Conservation (phyloP, 805 yeast genomes). For the Komagataella kurtzmanii region DNA sequence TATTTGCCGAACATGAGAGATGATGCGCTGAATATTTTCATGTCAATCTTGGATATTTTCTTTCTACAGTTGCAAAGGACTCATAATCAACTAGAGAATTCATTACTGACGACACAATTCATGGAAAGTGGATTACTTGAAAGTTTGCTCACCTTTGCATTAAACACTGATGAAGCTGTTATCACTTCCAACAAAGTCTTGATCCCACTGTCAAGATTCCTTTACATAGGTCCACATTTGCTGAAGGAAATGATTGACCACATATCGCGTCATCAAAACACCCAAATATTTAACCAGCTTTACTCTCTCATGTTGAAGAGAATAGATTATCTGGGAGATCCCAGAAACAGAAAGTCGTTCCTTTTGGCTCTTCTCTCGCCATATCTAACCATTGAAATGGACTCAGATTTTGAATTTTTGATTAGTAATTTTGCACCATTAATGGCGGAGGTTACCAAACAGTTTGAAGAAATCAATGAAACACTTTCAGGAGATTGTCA, state of each 20-base stretch:
- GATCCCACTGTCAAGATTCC: conserved; percentile 24
- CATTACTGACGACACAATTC: conserved; percentile 12
- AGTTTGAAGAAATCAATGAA: conserved; percentile 71
- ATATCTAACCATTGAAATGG: conserved; percentile 14
- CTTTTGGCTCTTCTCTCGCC: conserved; percentile 15
- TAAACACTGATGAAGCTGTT: conserved; percentile 29
- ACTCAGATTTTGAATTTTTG: conserved; percentile 7
- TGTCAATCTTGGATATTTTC: conserved; percentile 39
- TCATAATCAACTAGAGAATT: conserved; percentile 9
- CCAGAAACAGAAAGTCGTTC: conserved; percentile 51
- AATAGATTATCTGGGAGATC: conserved; percentile 48
- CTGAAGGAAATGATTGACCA: conserved; percentile 19
- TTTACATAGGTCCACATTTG: conserved; percentile 18
- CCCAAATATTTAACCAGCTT: conserved; percentile 6
- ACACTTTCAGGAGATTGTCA: conserved; percentile 38
- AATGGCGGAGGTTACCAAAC: conserved; percentile 16
- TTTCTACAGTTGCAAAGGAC: conserved; percentile 19
- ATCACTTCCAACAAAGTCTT: conserved; percentile 25
- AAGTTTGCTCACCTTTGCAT: conserved; percentile 24
- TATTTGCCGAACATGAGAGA: conserved; percentile 55
- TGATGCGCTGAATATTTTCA: conserved; percentile 46
- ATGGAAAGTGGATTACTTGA: conserved; percentile 31
- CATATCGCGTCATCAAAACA: conserved; percentile 10
- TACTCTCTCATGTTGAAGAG: conserved; percentile 13
- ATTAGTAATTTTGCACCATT: conserved; percentile 13